Conservation (phyloP, 1,284 basidiomycete genomes). For the Moesziomyces sp. region DNA sequence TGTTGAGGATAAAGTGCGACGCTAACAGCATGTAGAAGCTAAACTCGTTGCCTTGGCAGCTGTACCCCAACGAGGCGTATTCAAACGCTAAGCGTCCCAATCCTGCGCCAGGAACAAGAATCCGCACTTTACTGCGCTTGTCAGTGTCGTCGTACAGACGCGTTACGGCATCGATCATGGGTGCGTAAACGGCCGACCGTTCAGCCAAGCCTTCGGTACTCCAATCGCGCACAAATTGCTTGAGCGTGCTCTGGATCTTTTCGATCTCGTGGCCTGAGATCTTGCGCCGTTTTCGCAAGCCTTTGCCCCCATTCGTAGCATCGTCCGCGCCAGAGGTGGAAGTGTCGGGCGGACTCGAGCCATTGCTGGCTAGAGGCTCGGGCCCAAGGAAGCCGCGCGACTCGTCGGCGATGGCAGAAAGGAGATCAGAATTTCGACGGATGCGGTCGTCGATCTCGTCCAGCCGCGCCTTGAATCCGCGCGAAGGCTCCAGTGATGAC, state of each 20-base stretch:
- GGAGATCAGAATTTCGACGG: constrained; percentile 62
- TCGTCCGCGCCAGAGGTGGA: no score
- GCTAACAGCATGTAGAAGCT: constrained; percentile 66
- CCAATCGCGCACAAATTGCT: constrained; percentile 67
- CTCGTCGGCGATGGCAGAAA: constrained; percentile 56
- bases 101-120: constrained; percentile 65
- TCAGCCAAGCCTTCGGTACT: constrained; percentile 53
- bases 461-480: constrained; percentile 50
- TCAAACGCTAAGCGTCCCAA: constrained; percentile 64
- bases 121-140: constrained; percentile 33
- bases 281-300: constrained; percentile 24
- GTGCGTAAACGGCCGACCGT: constrained; percentile 53
- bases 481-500: neutral
- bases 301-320: neutral
- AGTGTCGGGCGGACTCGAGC: neutral
- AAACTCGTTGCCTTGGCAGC: constrained; percentile 66
- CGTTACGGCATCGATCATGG: constrained; percentile 54
- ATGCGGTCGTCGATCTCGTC: constrained; percentile 67
- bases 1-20: constrained; percentile 66
- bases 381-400: constrained; percentile 58
- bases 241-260: constrained; percentile 64
- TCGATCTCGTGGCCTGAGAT: constrained; percentile 60
- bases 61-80: constrained; percentile 55
- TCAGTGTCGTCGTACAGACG: constrained; percentile 31
- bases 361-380: constrained; percentile 9